Conservation (phyloP, 2,329 filamentous ascomycete species). For the Ciborinia camelliae region DNA sequence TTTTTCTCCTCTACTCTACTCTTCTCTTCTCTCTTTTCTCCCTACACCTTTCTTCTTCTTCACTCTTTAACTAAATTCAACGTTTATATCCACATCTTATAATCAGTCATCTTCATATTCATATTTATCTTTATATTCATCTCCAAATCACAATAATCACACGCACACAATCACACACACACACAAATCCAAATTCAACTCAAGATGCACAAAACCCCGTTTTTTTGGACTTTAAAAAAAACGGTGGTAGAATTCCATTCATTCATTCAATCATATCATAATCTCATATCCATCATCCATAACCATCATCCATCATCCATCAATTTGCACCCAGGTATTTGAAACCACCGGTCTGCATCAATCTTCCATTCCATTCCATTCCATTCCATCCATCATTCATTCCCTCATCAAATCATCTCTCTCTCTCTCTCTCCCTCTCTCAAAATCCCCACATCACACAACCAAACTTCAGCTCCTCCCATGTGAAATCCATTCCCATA, state of each 20-base stretch:
- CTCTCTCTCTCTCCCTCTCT: background rate
- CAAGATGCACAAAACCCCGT: background rate
- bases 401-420: background rate
- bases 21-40: too few species aligned
- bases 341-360: background rate
- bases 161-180: background rate
- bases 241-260: constrained; percentile 9
- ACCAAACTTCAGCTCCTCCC: constrained; percentile 2
- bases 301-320: background rate
- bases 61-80: too few species aligned
- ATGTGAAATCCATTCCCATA: background rate
- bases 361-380: background rate
- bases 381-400: background rate
- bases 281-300: constrained; percentile 11
- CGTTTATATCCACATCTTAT: too few species aligned
- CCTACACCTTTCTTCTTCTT: too few species aligned
- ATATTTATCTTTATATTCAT: too few species aligned
- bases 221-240: background rate
- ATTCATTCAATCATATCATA: constrained; percentile 15
- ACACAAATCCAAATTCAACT: background rate
- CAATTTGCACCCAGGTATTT: background rate
- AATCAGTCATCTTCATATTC: too few species aligned
- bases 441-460: background rate
- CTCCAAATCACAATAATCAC: too few species aligned
- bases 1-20: too few species aligned